These are phyloP conservation scores for Cucurbita argyrosperma DNA, from an alignment of 306 rosid species.

Conservation along the genomic window DNA sequence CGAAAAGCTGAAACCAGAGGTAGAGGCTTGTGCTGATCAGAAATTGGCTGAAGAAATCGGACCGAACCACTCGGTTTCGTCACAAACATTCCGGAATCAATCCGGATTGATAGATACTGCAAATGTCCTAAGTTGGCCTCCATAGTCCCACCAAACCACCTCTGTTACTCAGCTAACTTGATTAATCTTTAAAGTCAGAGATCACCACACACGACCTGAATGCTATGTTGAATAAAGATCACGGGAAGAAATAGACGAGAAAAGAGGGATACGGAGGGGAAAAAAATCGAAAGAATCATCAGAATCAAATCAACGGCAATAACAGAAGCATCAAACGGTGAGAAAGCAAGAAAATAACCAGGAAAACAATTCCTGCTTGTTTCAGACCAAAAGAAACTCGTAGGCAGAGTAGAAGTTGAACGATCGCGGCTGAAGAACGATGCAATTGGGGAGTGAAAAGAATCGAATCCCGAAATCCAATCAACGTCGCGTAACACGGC, in stretches of 20 bases:
- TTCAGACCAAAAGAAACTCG: neutral
- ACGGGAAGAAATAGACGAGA: neutral
- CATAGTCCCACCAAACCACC: conserved; percentile 20
- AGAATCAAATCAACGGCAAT: neutral
- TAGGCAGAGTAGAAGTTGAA: neutral
- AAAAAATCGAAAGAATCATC: neutral
- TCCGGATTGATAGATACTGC: conserved; percentile 27
- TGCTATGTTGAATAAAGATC: neutral
- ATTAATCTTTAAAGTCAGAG: neutral
- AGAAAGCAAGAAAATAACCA: neutral
- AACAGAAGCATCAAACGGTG: neutral
- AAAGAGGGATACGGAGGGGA: neutral
- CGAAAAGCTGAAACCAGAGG: conserved; percentile 22
- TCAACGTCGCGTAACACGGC: neutral
- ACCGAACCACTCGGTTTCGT: conserved; percentile 19
- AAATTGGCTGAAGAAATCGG: conserved; percentile 16
- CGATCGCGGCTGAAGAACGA: neutral
- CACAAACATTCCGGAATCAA: conserved; percentile 21
- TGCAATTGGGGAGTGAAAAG: neutral
- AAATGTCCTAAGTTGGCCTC: conserved; percentile 33
- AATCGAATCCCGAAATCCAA: neutral
- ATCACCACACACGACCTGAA: neutral
- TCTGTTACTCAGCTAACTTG: neutral
- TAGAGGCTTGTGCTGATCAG: conserved; percentile 21
- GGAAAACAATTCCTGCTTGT: neutral